A percentile compares a stretch with the other conserved stretches of the same genome.
These are phyloP conservation scores for Somion occarium DNA, from an alignment of 1,284 basidiomycete genomes.

Conservation along the genomic window DNA sequence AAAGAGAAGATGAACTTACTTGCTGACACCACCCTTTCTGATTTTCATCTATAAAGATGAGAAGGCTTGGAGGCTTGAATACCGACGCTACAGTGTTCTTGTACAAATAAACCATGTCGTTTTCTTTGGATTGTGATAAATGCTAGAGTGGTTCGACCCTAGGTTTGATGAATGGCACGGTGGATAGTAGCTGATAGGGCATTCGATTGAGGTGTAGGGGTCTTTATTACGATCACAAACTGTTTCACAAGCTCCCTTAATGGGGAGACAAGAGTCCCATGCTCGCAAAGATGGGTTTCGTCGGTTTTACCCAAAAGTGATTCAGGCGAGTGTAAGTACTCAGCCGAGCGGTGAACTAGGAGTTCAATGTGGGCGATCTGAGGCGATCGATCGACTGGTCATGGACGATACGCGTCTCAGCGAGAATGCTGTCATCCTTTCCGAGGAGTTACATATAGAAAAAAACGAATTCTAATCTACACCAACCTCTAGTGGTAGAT, in stretches of 20 bases:
- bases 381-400: background rate
- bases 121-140: background rate
- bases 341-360: no score
- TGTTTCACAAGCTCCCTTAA: background rate
- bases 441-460: background rate
- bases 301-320: no score
- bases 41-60: constrained; percentile 15
- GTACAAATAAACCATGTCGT: constrained; percentile 12
- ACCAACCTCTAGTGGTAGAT: background rate
- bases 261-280: background rate
- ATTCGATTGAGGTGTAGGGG: no score
- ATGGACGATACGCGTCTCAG: no score
- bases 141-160: background rate
- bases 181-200: background rate
- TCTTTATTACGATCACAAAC: no score
- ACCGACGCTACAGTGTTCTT: constrained; percentile 16
- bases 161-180: background rate
- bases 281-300: no score
- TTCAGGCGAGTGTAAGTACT: no score
- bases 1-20: constrained; percentile 18
- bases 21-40: constrained; percentile 34
- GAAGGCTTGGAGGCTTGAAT: constrained; percentile 9
- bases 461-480: background rate
- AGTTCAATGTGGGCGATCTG: no score
- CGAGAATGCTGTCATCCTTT: background rate